Evolutionary conservation across 306 rosid genomes (phyloP), one percentile per base, ranked within the genome.

Genomic region (Herpetospermum pedunculosum): DNA sequence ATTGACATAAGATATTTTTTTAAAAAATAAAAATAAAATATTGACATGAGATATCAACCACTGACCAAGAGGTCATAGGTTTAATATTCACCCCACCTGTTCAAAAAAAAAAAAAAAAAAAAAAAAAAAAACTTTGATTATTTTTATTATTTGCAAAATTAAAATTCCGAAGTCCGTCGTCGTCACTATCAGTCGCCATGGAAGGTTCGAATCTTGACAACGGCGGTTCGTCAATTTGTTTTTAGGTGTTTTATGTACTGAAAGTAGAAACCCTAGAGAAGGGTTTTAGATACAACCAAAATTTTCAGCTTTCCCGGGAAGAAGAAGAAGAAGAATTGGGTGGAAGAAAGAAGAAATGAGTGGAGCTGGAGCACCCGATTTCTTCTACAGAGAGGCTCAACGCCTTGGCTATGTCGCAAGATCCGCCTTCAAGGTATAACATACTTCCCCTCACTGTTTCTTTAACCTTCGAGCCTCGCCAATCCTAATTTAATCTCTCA

Each of bases 381-480:
- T 94, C 84, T 94, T 85, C 87, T 94, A 88, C 85, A 84, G 91
- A 81, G 99, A 94, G 14, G 97, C 99, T 80, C 97, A 91, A 81
- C 92, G 99, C 47, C 92, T 94, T 15, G 96, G 99, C 64, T 91
- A 88, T 74, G 96, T 89, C 14, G 99, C 97, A 79, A 96, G 97
- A 44, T 91, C 99, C 8, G 97, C 97, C 74, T 94, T 94, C 79
- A 91, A 91, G 83, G 90, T 79, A 23, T 3, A 65, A 32, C 3
- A 3, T 53, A 25, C 14, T 12, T 12, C 28, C 25, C 14, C 62
- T 64, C 35, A 4, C 40, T 73, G 32, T 16, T 28, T 25, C 12
- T 9, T 2, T 52, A 28, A 37, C 28, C 40, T 46, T 58, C 30
- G 0, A 10, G 8, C 57, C 28, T 64, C 49, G 10, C 25, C 46